These are phyloP conservation scores for Yarrowia osloensis DNA, from an alignment of 805 yeast genomes.

Conservation along the genomic window DNA sequence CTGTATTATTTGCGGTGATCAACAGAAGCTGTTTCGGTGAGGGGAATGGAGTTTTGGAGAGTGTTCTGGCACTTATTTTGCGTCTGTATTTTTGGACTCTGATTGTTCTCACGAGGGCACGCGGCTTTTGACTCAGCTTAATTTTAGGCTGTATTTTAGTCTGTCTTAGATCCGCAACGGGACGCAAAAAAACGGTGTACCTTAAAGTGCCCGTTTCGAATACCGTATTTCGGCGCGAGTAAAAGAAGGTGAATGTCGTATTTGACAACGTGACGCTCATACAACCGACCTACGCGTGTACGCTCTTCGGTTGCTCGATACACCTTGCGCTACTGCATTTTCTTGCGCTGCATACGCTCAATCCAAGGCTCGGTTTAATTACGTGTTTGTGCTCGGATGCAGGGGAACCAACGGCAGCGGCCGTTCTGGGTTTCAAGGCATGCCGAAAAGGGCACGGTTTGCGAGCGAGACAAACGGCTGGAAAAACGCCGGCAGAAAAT, in stretches of 20 bases:
- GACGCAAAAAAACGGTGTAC: not conserved
- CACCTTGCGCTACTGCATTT: no score
- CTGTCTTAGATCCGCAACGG: not conserved
- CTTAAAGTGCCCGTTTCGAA: no score
- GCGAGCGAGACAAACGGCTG: not conserved
- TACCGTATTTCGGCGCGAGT: no score
- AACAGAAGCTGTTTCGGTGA: not conserved
- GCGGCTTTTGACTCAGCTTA: not conserved
- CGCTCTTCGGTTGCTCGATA: no score
- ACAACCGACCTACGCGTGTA: no score
- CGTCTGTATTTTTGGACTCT: no score
- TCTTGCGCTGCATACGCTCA: not conserved
- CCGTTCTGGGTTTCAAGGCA: not conserved
- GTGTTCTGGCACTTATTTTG: no score
- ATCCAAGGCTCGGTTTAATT: slow-evolving; percentile 5
- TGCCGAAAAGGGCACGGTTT: not conserved
- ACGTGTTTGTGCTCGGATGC: not conserved
- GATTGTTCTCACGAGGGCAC: no score
- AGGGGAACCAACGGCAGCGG: slow-evolving; percentile 10
- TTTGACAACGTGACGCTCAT: no score
- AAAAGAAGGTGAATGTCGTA: no score
- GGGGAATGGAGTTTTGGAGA: no score
- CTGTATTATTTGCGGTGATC: not conserved
- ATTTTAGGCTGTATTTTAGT: not conserved
- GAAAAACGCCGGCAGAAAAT: not conserved